These are phyloP conservation scores for Psilocybe subaeruginosa DNA, from an alignment of 768 basidiomycete species.

Conservation along the genomic window DNA sequence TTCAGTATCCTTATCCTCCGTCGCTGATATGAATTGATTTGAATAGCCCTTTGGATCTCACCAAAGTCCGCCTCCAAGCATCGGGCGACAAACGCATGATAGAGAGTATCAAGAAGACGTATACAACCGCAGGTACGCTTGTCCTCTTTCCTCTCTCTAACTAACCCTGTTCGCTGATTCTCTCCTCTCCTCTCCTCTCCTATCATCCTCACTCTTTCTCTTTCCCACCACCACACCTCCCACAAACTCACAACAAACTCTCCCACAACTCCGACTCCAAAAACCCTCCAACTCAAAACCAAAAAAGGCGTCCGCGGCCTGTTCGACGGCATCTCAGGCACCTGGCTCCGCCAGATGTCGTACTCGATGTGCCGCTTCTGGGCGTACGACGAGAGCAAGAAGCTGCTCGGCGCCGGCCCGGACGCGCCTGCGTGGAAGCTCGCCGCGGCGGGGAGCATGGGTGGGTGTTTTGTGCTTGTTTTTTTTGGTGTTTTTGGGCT, in stretches of 20 bases:
- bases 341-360: constrained; percentile 91
- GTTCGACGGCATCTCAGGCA: constrained; percentile 87
- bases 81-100: constrained; percentile 93
- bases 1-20: background rate
- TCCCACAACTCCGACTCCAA: background rate
- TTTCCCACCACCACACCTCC: too few species aligned
- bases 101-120: constrained; percentile 79
- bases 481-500: background rate
- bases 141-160: constrained; percentile 31
- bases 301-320: constrained; percentile 63
- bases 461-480: constrained; percentile 43
- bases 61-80: constrained; percentile 90
- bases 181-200: too few species aligned
- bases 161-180: constrained; percentile 31
- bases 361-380: constrained; percentile 94
- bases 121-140: constrained; percentile 69
- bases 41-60: constrained; percentile 82
- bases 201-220: too few species aligned
- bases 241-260: background rate
- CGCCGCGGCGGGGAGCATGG: constrained; percentile 83
- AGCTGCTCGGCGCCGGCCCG: constrained; percentile 70
- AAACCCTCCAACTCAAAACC: background rate
- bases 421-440: constrained; percentile 82
- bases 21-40: background rate
- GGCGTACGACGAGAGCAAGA: constrained; percentile 85